phyloP scores from a whole-genome alignment of 1,139 yeast species.

The Pichia inconspicua region DNA sequence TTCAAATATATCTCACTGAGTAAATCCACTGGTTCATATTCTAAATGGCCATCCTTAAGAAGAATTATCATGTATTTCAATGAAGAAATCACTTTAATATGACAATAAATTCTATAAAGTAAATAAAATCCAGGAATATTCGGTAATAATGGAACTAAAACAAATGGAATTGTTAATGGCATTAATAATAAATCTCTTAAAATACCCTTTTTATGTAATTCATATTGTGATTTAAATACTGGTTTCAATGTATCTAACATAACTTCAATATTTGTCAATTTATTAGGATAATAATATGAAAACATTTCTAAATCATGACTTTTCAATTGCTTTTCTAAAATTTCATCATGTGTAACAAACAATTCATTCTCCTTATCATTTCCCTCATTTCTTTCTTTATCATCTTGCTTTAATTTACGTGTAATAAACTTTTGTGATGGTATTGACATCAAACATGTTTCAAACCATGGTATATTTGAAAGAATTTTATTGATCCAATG shows the following conservation, averaged over 20 bases:
- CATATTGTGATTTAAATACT: constrained; percentile 27
- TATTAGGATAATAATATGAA: constrained; percentile 26
- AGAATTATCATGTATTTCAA: constrained; percentile 56
- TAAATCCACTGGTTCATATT: constrained; percentile 16
- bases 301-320: constrained; percentile 21
- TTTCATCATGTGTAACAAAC: constrained; percentile 12
- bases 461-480: constrained; percentile 45
- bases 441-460: constrained; percentile 42
- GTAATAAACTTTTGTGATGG: constrained; percentile 44
- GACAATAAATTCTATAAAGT: constrained; percentile 76
- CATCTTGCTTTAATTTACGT: constrained; percentile 33
- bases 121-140: constrained; percentile 92
- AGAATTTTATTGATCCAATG: constrained; percentile 32
- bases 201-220: constrained; percentile 38
- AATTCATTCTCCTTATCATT: constrained; percentile 1
- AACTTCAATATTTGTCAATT: constrained; percentile 16
- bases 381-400: constrained; percentile 8
- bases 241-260: constrained; percentile 24
- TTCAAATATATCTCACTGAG: constrained; percentile 19
- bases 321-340: constrained; percentile 12
- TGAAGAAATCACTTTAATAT: constrained; percentile 71
- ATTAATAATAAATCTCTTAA: constrained; percentile 50
- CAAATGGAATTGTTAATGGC: constrained; percentile 77
- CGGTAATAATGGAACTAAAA: constrained; percentile 79
- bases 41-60: constrained; percentile 19